Conservation (phyloP, 2,329 filamentous ascomycete genomes). For the Fusarium ambrosium region DNA sequence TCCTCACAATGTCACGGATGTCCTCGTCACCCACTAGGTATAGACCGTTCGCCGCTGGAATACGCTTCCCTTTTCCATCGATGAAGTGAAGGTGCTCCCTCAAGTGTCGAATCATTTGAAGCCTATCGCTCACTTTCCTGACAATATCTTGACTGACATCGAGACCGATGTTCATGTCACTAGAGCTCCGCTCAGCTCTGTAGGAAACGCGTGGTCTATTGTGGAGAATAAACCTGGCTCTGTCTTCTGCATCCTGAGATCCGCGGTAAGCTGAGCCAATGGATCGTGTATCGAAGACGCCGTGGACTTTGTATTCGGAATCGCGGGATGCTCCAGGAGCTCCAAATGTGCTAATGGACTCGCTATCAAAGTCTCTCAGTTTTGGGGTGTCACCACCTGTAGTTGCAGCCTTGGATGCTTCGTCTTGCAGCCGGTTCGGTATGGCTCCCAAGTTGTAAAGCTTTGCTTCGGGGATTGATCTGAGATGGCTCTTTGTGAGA, state of each 20-base stretch:
- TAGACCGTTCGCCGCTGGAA: constrained; percentile 25
- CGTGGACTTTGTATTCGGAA: constrained; percentile 24
- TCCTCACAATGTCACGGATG: constrained; percentile 42
- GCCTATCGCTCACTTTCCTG: constrained; percentile 38
- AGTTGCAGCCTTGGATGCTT: constrained; percentile 37
- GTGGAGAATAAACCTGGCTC: background rate
- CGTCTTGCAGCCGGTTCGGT: constrained; percentile 12
- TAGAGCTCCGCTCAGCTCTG: background rate
- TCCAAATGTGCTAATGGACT: constrained; percentile 3
- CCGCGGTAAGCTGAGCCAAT: constrained; percentile 32
- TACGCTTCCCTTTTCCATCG: constrained; percentile 24
- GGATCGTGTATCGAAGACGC: constrained; percentile 36
- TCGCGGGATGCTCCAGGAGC: background rate
- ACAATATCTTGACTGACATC: constrained; percentile 28
- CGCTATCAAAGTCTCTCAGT: constrained; percentile 10
- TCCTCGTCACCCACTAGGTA: constrained; percentile 43
- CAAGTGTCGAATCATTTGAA: constrained; percentile 31
- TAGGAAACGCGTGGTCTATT: background rate
- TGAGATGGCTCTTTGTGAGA: constrained; percentile 28
- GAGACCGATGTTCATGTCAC: constrained; percentile 14
- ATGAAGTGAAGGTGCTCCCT: constrained; percentile 32
- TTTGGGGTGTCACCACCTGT: constrained; percentile 25
- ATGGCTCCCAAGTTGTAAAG: constrained; percentile 27
- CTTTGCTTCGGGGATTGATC: constrained; percentile 22
- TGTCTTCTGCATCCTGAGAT: constrained; percentile 15